Base-by-base conservation (phyloP, 1,139 yeast species). In the Kluyveromyces sp. region DNA sequence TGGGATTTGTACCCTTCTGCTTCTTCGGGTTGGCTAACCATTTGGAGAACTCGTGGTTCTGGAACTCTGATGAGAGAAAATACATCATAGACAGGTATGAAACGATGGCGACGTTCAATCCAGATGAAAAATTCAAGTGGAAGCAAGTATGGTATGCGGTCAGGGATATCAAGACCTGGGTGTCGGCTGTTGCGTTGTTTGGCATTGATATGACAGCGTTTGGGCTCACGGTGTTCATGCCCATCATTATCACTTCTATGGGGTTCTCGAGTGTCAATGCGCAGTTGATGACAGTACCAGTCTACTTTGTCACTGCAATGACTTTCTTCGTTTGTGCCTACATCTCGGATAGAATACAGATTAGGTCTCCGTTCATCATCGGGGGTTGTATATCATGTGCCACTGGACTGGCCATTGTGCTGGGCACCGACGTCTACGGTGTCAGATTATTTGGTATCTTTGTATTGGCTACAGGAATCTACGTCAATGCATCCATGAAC, bases 221-320 rank as follows among this genome's bases (percentile, higher is more conserved):
- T 49, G 77, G 78, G 4, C 67, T 72, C 44, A 68, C 74, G 1
- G 73, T 75, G 0, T 74, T 73, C 50, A 58, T 74, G 41, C 78
- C 78, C 16, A 63, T 69, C 4, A 71, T 73, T 41, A 65, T 74
- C 44, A 57, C 57, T 22, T 71, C 71, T 18, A 62, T 74, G 56
- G 77, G 78, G 0, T 74, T 67, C 54, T 64, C 67, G 26, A 60
- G 57, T 30, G 63, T 71, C 40, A 58, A 64, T 46, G 71, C 77
- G 1, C 78, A 75, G 53, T 63, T 72, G 39, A 56, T 75, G 59
- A 73, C 76, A 1, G 71, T 74, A 20, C 78, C 78, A 17, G 69
- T 72, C 34, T 74, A 74, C 54, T 60, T 70, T 36, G 52, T 70
- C 39, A 68, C 75, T 1, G 71, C 74, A 4, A 49, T 70, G 8